Evolutionary conservation across 2,329 filamentous ascomycete genomes (phyloP), one percentile per base, ranked within the genome.

Genomic region (Fusarium sp.): DNA sequence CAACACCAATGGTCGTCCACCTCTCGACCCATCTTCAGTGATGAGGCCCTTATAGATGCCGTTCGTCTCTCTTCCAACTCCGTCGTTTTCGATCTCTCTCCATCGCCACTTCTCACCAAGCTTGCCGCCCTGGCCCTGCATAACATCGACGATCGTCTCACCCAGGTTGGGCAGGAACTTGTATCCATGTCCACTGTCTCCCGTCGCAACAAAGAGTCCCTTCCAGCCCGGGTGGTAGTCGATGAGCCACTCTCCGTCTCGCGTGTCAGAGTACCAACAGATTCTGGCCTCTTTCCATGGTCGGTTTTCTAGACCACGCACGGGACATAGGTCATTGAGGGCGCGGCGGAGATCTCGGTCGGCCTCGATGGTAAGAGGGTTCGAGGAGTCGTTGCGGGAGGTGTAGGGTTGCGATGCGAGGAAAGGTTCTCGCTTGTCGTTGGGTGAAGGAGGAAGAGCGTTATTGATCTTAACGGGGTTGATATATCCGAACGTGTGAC

Each of bases 261-360:
- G 84, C 71, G 91, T 93, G 80, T 93, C 91, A 8, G 88, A 89
- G 77, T 93, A 93, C 91, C 91, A 93, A 80, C 91, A 93, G 54
- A 93, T 80, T 24, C 90, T 83, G 3, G 88, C 91, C 54, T 83
- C 81, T 60, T 80, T 80, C 80, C 92, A 93, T 3, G 88, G 86
- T 26, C 91, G 83, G 24, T 85, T 82, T 49, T 83, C 84, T 20
- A 92, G 82, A 12, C 83, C 82, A 9, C 80, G 80, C 63, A 84
- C 75, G 2, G 91, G 89, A 7, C 92, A 82, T 71, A 92, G 85
- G 62, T 88, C 83, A 15, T 79, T 81, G 26, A 94, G 80, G 3
- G 86, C 91, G 3, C 80, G 78, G 24, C 91, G 87, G 68, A 93
- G 86, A 24, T 87, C 88, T 23, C 80, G 74, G 63, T 89, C 85